These are phyloP conservation scores for Linum tenue DNA, from an alignment of 345 rosid species.

Conservation along the genomic window DNA sequence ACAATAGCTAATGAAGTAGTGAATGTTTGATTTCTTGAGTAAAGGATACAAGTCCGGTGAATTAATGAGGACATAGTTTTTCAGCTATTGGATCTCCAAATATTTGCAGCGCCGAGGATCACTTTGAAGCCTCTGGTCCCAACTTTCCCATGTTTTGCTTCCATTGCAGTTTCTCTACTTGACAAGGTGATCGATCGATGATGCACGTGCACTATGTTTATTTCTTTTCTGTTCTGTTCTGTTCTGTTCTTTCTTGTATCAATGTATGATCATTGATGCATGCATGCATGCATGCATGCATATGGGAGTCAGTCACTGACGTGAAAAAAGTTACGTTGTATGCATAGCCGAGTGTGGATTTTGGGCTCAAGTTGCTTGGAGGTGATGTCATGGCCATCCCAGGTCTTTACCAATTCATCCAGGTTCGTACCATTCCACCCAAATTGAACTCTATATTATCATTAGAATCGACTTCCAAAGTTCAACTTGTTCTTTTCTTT, in stretches of 20 bases:
- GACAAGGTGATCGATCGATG: slow-evolving; percentile 46
- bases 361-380: slow-evolving; percentile 39
- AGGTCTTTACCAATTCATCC: slow-evolving; percentile 32
- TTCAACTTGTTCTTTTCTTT: not conserved
- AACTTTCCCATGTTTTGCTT: slow-evolving; percentile 41
- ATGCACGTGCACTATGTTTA: not conserved
- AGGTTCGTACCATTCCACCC: slow-evolving; percentile 22
- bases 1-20: not conserved
- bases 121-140: slow-evolving; percentile 42
- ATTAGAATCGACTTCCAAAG: not conserved
- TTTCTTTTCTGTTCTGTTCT: not conserved
- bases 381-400: slow-evolving; percentile 48
- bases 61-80: not conserved
- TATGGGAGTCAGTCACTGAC: not conserved
- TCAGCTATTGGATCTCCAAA: slow-evolving; percentile 39
- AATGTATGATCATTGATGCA: not conserved
- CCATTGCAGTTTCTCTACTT: slow-evolving; percentile 24
- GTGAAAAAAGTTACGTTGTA: not conserved
- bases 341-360: slow-evolving; percentile 39
- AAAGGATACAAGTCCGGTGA: too few species aligned
- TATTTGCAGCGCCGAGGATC: slow-evolving; percentile 26
- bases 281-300: not conserved
- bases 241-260: not conserved
- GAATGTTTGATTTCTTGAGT: slow-evolving; percentile 1
- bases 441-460: not conserved